A percentile compares a stretch with the other conserved stretches of the same genome.
phyloP scores from a whole-genome alignment of 306 rosid genomes.

The Lathyrus tuberosus region DNA sequence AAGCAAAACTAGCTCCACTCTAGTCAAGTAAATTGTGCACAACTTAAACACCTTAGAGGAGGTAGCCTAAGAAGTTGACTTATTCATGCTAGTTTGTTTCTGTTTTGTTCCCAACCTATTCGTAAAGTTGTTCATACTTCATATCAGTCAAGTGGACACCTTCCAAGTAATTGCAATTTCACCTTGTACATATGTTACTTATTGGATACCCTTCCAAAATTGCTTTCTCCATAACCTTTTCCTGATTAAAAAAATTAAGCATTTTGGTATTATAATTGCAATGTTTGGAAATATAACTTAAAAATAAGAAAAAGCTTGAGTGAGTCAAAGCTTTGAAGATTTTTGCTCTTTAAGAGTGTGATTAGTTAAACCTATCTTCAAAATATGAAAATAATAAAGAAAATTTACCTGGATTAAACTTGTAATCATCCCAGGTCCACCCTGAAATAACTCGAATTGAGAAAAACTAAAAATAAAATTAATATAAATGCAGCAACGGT shows the following conservation, averaged over 20 bases:
- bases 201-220: slow-evolving; percentile 61
- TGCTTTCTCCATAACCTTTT: slow-evolving; percentile 65
- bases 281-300: not conserved
- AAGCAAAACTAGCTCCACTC: too few relatives aligned
- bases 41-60: too few relatives aligned
- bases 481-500: slow-evolving; percentile 18
- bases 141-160: not conserved
- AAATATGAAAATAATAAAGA: slow-evolving; percentile 15
- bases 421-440: slow-evolving; percentile 77
- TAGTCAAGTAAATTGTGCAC: too few relatives aligned
- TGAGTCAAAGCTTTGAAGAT: slow-evolving; percentile 16
- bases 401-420: slow-evolving; percentile 59
- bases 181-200: slow-evolving; percentile 42
- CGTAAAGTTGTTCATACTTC: slow-evolving; percentile 14
- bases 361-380: not conserved
- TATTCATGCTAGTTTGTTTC: too few relatives aligned
- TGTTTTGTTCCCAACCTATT: not conserved
- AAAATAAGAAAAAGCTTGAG: slow-evolving; percentile 24
- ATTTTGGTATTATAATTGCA: slow-evolving; percentile 17
- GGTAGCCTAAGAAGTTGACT: too few relatives aligned
- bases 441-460: slow-evolving; percentile 50
- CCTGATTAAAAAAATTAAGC: slow-evolving; percentile 52
- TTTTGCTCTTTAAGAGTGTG: slow-evolving; percentile 8
- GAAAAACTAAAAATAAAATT: slow-evolving; percentile 19
- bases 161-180: slow-evolving; percentile 14